phyloP scores from a whole-genome alignment of 441 rosid species.

The Viola pubescens region DNA sequence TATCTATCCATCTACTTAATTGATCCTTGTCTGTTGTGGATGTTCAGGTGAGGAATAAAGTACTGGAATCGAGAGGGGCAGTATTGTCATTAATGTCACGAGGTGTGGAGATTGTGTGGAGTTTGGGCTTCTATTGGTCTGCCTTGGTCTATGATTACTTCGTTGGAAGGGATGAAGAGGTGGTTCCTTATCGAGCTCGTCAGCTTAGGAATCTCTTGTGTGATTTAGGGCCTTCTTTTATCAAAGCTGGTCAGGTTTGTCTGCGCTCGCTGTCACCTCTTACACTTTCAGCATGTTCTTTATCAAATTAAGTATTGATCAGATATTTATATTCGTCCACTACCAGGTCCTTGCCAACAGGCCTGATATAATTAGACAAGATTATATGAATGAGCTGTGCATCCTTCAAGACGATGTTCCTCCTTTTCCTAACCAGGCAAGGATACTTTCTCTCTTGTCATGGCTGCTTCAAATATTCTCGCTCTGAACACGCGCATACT shows the following conservation, averaged over 20 bases:
- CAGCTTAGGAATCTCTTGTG: conserved; percentile 91
- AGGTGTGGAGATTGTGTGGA: conserved; percentile 92
- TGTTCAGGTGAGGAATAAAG: conserved; percentile 68
- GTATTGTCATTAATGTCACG: conserved; percentile 50
- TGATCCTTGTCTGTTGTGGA: not conserved
- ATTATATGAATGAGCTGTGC: conserved; percentile 95
- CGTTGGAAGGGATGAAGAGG: conserved; percentile 85
- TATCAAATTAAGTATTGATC: conserved; percentile 9
- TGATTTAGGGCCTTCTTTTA: conserved; percentile 87
- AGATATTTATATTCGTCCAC: conserved; percentile 7
- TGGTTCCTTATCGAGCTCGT: conserved; percentile 79
- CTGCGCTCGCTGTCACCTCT: no score
- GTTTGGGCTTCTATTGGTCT: conserved; percentile 81
- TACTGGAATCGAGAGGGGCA: conserved; percentile 69
- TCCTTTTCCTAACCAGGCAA: conserved; percentile 82
- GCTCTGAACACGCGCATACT: conserved; percentile 17
- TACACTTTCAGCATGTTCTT: not conserved
- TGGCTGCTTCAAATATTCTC: not conserved
- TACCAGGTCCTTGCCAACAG: conserved; percentile 79
- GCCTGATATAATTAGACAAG: conserved; percentile 92
- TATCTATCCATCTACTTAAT: not conserved
- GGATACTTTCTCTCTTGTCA: not conserved
- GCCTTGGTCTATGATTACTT: conserved; percentile 63
- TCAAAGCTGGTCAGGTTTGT: conserved; percentile 90
- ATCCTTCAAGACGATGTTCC: conserved; percentile 97